Evolutionary conservation across 495 filamentous ascomycete genomes (phyloP).

Genomic region (Staphylotrichum longicolle): DNA sequence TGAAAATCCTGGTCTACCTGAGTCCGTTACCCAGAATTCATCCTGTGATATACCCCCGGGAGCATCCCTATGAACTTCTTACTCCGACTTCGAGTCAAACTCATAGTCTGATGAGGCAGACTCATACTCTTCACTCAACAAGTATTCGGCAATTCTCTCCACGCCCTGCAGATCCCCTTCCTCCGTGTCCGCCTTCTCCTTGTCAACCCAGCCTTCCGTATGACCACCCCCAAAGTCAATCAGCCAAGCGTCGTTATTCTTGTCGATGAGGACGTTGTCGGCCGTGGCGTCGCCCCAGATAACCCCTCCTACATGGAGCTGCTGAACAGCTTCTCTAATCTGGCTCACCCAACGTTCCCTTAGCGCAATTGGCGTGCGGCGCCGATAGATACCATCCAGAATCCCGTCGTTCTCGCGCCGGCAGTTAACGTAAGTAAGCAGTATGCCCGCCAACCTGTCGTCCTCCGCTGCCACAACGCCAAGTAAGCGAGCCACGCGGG

Average conservation of each 20-base stretch:
- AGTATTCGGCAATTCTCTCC: constrained; percentile 38
- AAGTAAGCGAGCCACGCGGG: constrained; percentile 9
- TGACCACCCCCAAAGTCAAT: background rate
- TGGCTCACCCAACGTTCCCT: constrained; percentile 19
- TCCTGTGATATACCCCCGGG: background rate
- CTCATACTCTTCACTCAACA: constrained; percentile 30
- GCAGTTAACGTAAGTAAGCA: constrained; percentile 12
- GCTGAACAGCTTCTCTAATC: constrained; percentile 22
- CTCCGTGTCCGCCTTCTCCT: constrained; percentile 35
- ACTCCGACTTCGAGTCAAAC: constrained; percentile 3
- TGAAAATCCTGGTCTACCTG: background rate
- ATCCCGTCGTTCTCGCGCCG: constrained; percentile 11
- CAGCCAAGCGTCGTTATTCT: constrained; percentile 2
- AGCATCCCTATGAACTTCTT: background rate
- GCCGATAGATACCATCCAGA: constrained; percentile 1
- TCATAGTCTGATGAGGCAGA: constrained; percentile 4
- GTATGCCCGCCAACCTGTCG: constrained; percentile 4
- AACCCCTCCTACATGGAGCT: constrained; percentile 37
- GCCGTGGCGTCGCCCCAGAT: constrained; percentile 8
- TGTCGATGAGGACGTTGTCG: background rate
- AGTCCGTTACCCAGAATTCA: background rate
- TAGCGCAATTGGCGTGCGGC: background rate
- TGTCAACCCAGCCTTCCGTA: constrained; percentile 4
- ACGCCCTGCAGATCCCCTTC: constrained; percentile 43
- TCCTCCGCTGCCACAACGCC: constrained; percentile 4